Conservation (phyloP, 768 basidiomycete species). For the Tylopilus balloui region DNA sequence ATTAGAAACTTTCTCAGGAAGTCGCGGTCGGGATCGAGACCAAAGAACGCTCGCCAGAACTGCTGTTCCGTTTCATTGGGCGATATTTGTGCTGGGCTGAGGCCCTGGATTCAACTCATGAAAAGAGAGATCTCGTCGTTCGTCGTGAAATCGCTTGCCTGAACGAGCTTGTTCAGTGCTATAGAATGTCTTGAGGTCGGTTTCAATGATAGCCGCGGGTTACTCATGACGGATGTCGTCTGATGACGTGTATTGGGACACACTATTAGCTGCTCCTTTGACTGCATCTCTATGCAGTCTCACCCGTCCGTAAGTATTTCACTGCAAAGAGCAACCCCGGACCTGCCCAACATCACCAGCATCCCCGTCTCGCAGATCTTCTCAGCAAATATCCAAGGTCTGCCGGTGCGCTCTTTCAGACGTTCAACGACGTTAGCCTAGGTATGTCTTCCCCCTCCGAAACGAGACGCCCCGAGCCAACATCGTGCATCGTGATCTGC, state of each 20-base stretch:
- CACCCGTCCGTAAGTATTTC: constrained; percentile 23
- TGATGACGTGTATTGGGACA: neutral
- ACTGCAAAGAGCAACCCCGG: neutral
- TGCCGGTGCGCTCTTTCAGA: constrained; percentile 63
- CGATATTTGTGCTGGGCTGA: constrained; percentile 39
- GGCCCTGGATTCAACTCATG: constrained; percentile 32
- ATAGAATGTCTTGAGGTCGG: constrained; percentile 46
- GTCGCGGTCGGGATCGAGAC: constrained; percentile 47
- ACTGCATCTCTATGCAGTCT: constrained; percentile 15
- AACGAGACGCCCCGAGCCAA: neutral
- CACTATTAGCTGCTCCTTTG: neutral
- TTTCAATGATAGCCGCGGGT: constrained; percentile 12
- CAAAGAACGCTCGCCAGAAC: constrained; percentile 53
- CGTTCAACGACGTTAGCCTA: constrained; percentile 68
- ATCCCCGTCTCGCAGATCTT: constrained; percentile 42
- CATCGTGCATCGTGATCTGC: neutral
- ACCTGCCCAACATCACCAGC: constrained; percentile 32
- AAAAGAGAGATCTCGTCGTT: neutral
- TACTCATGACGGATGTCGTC: constrained; percentile 12
- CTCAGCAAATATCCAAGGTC: constrained; percentile 58
- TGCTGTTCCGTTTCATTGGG: constrained; percentile 40
- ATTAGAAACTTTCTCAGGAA: constrained; percentile 41
- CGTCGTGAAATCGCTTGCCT: constrained; percentile 23
- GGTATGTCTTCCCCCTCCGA: constrained; percentile 35
- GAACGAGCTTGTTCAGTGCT: constrained; percentile 47